These are phyloP conservation scores for Claviceps humidiphila DNA, from an alignment of 2,329 filamentous ascomycete species.

Conservation along the genomic window DNA sequence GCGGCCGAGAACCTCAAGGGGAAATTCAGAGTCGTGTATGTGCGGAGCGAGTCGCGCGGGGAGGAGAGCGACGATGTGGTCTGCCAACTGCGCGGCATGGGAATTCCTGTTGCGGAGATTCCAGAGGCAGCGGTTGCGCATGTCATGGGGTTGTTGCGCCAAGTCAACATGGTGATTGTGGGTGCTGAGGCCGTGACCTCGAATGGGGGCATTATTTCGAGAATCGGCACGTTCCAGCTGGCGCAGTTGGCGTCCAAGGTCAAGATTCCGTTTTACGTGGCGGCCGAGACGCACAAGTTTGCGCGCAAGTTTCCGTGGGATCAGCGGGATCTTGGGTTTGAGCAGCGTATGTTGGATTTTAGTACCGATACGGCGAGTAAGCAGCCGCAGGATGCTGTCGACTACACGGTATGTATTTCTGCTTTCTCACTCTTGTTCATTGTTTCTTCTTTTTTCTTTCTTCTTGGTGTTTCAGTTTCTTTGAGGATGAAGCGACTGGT, in stretches of 20 bases:
- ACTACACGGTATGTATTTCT: slow-evolving; percentile 49
- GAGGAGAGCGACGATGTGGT: slow-evolving; percentile 61
- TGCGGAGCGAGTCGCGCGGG: slow-evolving; percentile 41
- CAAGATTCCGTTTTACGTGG: slow-evolving; percentile 76
- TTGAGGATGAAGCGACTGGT: neutral
- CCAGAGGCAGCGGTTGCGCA: slow-evolving; percentile 59
- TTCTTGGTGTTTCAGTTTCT: no score
- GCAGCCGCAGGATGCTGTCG: slow-evolving; percentile 44
- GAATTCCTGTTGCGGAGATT: slow-evolving; percentile 61
- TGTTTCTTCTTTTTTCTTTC: neutral
- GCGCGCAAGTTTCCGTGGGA: slow-evolving; percentile 73
- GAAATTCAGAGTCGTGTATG: slow-evolving; percentile 76
- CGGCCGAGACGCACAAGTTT: slow-evolving; percentile 94
- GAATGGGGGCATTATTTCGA: slow-evolving; percentile 83
- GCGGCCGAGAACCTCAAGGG: slow-evolving; percentile 47
- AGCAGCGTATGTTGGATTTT: slow-evolving; percentile 68
- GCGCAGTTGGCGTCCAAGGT: slow-evolving; percentile 58
- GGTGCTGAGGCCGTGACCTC: slow-evolving; percentile 81
- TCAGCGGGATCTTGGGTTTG: slow-evolving; percentile 67
- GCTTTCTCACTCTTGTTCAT: neutral
- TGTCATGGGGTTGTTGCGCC: slow-evolving; percentile 42
- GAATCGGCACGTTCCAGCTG: slow-evolving; percentile 78
- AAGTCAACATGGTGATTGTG: slow-evolving; percentile 53
- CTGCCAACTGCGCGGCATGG: slow-evolving; percentile 53
- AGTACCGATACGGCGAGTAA: slow-evolving; percentile 36